Conservation (phyloP, 2,329 filamentous ascomycete genomes). For the Botryotinia globosa region DNA sequence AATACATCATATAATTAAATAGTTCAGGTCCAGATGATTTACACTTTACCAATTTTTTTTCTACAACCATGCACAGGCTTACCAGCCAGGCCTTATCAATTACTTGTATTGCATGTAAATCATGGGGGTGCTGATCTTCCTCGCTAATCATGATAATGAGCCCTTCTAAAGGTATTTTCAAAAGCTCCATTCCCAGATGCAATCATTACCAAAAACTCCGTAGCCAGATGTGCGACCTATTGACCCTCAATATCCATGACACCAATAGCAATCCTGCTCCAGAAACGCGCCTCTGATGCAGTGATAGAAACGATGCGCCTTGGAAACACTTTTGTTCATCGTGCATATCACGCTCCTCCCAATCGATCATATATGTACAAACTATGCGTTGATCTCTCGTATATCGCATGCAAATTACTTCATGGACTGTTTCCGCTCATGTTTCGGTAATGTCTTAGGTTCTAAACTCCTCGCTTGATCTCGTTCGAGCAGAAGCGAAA, state of each 20-base stretch:
- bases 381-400: not conserved
- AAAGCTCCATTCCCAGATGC: conserved; percentile 20
- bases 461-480: conserved; percentile 44
- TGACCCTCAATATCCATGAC: conserved; percentile 13
- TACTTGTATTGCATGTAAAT: conserved; percentile 3
- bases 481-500: conserved; percentile 55
- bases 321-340: conserved; percentile 18
- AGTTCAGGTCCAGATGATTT: not conserved
- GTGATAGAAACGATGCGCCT: conserved; percentile 13
- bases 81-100: not conserved
- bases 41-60: not conserved
- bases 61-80: not conserved
- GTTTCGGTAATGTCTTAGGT: conserved; percentile 23
- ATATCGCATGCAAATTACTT: conserved; percentile 13
- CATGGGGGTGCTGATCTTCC: not conserved
- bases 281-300: conserved; percentile 15
- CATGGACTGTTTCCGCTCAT: conserved; percentile 9
- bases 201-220: conserved; percentile 15
- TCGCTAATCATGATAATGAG: not conserved
- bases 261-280: conserved; percentile 10
- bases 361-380: conserved; percentile 16
- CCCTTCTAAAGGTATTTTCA: not conserved
- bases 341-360: conserved; percentile 2
- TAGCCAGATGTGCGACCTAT: conserved; percentile 16
- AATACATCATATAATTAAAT: not conserved